Evolutionary conservation across 108 stramenopile species (phyloP), one percentile per base, ranked within the genome.

Genomic region (Phaeodactylum tricornutum): DNA sequence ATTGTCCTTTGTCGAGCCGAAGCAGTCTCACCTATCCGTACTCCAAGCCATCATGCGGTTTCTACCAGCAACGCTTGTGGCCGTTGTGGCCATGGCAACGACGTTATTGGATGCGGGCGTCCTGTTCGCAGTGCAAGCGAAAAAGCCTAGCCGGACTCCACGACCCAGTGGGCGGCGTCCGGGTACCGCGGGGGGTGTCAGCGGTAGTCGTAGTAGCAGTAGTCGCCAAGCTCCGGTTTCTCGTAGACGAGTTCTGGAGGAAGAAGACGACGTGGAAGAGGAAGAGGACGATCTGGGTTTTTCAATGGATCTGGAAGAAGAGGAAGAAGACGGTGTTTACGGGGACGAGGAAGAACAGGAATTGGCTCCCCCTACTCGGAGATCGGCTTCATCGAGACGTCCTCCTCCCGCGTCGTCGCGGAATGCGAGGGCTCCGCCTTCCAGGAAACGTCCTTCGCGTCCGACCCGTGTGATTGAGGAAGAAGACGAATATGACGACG

Each of bases 291-390:
- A 46, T 23, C 17, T 29, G 17, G 54, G 30, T 9, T 42, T 44
- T 32, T 25, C 41, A 35, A 29, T 29, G n/a, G 58, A 65, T 28
- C 17, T 53, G 1, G 62, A 64, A 4, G 62, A 61, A 21, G 66
- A 73, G 12, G 62, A 61, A 20, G 68, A 62, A 6, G 67, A 61
- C 22, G 75, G 63, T 17, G 57, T 55, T n/a, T 62, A 47, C 38
- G 81, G 67, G 0, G 64, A 69, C n/a, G 80, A 72, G 8, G 65
- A 69, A 19, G 69, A 72, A 8, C 68, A 67, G 15, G 67, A 69
- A 17, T 45, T 55, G 31, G 30, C 51, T 21, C 36, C 40, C 4
- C 52, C 42, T 19, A 47, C 28, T 19, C 0, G 11, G 17, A 11
- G 11, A 11, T 16, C n/a, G 12, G n/a, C 42, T 16, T 43, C 42